Conservation (phyloP, 768 basidiomycete species). For the Infundibulicybe gibba region DNA sequence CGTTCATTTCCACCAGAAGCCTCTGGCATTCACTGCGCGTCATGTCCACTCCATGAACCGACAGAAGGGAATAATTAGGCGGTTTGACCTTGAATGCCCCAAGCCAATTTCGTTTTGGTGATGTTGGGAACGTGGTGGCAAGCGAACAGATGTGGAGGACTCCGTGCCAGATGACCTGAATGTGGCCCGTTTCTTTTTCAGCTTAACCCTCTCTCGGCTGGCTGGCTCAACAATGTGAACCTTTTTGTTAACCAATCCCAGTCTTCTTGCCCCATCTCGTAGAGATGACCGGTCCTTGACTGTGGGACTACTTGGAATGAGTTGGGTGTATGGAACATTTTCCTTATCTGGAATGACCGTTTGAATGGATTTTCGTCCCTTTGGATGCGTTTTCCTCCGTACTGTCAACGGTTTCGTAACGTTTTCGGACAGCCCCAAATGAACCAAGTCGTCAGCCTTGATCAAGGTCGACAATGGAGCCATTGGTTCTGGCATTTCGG, state of each 20-base stretch:
- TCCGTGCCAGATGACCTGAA: conserved; percentile 44
- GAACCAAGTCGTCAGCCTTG: neutral
- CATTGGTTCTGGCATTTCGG: conserved; percentile 4
- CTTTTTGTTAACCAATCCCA: conserved; percentile 18
- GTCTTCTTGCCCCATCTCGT: conserved; percentile 23
- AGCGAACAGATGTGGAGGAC: conserved; percentile 28
- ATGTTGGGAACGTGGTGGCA: conserved; percentile 33
- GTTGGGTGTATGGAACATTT: conserved; percentile 30
- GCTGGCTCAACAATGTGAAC: conserved; percentile 55
- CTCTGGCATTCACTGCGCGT: conserved; percentile 74
- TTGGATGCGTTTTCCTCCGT: conserved; percentile 26
- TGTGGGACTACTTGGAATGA: conserved; percentile 9
- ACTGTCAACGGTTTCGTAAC: conserved; percentile 44
- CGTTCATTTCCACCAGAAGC: conserved; percentile 68
- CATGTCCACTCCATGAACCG: conserved; percentile 52
- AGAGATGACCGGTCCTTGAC: conserved; percentile 43
- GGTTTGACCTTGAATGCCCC: conserved; percentile 88
- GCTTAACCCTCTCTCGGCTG: conserved; percentile 24
- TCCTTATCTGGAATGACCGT: conserved; percentile 48
- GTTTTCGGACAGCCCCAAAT: too few species aligned
- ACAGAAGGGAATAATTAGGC: conserved; percentile 52
- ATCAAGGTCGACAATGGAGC: conserved; percentile 14
- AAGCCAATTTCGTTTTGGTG: conserved; percentile 76
- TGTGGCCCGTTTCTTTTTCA: conserved; percentile 29
- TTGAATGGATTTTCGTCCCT: conserved; percentile 16